Evolutionary conservation across 78 protist species (phyloP).

Genomic region (Dictyostelium firmibasis): DNA sequence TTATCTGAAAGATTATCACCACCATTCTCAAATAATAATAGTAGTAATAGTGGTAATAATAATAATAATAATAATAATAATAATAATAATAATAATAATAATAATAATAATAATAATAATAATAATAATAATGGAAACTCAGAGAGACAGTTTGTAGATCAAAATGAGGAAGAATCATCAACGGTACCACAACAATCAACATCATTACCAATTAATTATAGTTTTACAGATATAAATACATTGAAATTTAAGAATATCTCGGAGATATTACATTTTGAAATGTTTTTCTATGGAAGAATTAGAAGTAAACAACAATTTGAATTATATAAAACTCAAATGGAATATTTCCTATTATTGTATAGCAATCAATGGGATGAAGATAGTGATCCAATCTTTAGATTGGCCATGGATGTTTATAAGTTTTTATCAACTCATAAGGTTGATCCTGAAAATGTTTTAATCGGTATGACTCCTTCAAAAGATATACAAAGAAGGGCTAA

Average conservation of each 20-base stretch:
- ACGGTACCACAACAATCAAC: not conserved
- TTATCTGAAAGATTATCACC: not conserved
- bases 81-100: not conserved
- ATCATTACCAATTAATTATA: not conserved
- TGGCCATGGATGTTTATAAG: constrained; percentile 43
- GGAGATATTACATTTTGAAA: constrained; percentile 35
- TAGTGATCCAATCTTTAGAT: constrained; percentile 11
- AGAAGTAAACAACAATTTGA: constrained; percentile 36
- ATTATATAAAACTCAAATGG: constrained; percentile 4
- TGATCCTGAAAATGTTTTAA: constrained; percentile 58
- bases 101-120: not conserved
- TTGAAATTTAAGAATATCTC: not conserved
- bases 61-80: not conserved
- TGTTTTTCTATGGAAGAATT: constrained; percentile 3
- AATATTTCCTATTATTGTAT: constrained; percentile 25
- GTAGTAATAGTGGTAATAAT: not conserved
- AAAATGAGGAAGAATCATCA: not conserved
- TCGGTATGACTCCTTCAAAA: constrained; percentile 49
- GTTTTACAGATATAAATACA: not conserved
- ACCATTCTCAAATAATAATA: not conserved
- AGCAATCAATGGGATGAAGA: constrained; percentile 34
- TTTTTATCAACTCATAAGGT: constrained; percentile 26
- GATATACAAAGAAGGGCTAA: constrained; percentile 62
- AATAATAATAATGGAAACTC: not conserved
- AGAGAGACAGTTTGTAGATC: not conserved